Conservation (phyloP, 441 rosid genomes). For the Pelargonium australe region DNA sequence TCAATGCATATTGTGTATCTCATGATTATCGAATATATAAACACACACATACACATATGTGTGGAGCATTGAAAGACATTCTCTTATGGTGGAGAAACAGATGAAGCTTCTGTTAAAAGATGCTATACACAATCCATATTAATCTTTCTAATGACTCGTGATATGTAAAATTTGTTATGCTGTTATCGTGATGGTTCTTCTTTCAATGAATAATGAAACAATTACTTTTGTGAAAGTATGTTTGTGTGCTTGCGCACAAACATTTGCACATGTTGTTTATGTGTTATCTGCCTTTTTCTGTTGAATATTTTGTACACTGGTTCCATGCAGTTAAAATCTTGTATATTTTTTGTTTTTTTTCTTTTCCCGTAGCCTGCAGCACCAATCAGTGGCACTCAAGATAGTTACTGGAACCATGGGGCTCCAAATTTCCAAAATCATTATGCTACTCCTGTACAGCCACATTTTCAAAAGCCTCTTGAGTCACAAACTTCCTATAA, state of each 20-base stretch:
- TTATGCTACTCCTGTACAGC: slow-evolving; percentile 49
- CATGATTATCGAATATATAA: too few species aligned
- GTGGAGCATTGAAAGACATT: background rate
- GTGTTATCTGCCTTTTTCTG: background rate
- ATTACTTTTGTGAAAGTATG: too few species aligned
- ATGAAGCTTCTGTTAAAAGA: too few species aligned
- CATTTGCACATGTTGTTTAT: background rate
- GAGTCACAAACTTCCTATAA: slow-evolving; percentile 57
- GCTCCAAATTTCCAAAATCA: slow-evolving; percentile 54
- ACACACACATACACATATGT: background rate
- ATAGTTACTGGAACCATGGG: slow-evolving; percentile 67
- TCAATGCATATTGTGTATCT: slow-evolving; percentile 5
- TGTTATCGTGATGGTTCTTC: too few species aligned
- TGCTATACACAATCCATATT: too few species aligned
- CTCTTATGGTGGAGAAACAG: too few species aligned
- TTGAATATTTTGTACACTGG: background rate
- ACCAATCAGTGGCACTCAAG: slow-evolving; percentile 46
- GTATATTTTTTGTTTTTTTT: slow-evolving; percentile 15
- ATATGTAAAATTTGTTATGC: too few species aligned
- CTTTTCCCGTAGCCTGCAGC: slow-evolving; percentile 53
- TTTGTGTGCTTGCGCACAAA: background rate
- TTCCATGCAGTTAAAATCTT: background rate
- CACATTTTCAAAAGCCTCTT: slow-evolving; percentile 53
- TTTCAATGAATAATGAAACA: too few species aligned
- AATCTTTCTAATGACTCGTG: too few species aligned